Conservation (phyloP, 768 basidiomycete genomes). For the Tubosaeta sp. region DNA sequence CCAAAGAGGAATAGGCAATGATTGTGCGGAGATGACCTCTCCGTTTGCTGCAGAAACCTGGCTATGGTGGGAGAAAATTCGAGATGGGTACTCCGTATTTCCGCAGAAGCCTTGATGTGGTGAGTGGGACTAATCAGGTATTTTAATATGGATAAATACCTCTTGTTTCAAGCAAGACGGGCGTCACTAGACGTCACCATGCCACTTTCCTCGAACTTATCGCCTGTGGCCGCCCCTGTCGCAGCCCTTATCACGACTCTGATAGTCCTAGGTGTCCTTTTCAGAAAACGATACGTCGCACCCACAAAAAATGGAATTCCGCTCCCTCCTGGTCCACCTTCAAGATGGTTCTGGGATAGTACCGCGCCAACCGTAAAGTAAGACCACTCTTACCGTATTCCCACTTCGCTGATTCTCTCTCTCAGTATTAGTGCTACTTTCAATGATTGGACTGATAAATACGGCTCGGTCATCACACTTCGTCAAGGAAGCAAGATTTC, state of each 20-base stretch:
- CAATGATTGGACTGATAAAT: constrained; percentile 50
- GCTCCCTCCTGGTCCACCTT: background rate
- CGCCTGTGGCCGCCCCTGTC: background rate
- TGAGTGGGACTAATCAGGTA: too few species aligned
- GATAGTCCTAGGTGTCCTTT: background rate
- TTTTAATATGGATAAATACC: background rate
- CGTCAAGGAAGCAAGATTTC: constrained; percentile 38
- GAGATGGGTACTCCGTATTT: too few species aligned
- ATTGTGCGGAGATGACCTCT: too few species aligned
- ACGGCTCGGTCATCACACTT: constrained; percentile 56
- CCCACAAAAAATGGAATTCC: background rate
- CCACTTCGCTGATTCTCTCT: background rate
- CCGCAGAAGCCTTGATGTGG: too few species aligned
- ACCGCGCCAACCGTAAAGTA: background rate
- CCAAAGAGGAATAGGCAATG: too few species aligned
- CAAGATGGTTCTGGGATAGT: background rate
- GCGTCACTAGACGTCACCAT: background rate
- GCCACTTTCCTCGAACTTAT: background rate
- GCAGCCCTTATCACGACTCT: background rate
- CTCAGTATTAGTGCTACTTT: constrained; percentile 29
- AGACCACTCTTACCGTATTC: background rate
- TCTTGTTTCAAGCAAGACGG: background rate
- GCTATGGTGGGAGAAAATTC: too few species aligned
- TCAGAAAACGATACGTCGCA: background rate
- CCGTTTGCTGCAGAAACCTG: too few species aligned